Evolutionary conservation across 495 filamentous ascomycete species (phyloP).

Genomic region (Penicillium alfredii): DNA sequence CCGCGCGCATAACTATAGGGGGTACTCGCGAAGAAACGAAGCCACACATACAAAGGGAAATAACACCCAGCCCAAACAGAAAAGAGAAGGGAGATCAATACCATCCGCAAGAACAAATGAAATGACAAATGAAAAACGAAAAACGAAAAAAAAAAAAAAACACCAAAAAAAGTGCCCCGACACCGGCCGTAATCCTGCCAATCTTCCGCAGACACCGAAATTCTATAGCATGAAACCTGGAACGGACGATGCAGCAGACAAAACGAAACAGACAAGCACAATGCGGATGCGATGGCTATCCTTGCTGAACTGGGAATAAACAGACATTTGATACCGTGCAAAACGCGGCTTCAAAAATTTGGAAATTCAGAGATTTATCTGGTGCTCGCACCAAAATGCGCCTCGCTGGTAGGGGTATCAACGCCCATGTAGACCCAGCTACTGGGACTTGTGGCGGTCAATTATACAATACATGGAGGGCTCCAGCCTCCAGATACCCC

Average conservation of each 20-base stretch:
- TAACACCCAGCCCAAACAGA: slow-evolving; percentile 1
- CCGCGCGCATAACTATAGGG: slow-evolving; percentile 19
- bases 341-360: too few relatives aligned
- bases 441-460: slow-evolving; percentile 15
- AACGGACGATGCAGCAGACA: too few relatives aligned
- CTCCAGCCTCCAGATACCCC: slow-evolving; percentile 14
- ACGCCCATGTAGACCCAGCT: slow-evolving; percentile 35
- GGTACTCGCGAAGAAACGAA: slow-evolving; percentile 22
- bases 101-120: too few relatives aligned
- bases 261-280: neutral
- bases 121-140: neutral
- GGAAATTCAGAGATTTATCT: neutral
- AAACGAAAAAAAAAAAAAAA: neutral
- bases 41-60: slow-evolving; percentile 1
- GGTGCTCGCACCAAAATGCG: slow-evolving; percentile 4
- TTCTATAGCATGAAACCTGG: too few relatives aligned
- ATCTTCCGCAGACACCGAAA: neutral
- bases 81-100: too few relatives aligned
- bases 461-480: slow-evolving; percentile 26
- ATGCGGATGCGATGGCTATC: slow-evolving; percentile 8
- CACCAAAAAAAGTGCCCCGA: neutral
- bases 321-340: too few relatives aligned
- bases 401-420: slow-evolving; percentile 17
- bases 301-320: slow-evolving; percentile 1
- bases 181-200: neutral